phyloP scores from a whole-genome alignment of 2,329 filamentous ascomycete genomes.

The Paracorniculantispora psalliotae region DNA sequence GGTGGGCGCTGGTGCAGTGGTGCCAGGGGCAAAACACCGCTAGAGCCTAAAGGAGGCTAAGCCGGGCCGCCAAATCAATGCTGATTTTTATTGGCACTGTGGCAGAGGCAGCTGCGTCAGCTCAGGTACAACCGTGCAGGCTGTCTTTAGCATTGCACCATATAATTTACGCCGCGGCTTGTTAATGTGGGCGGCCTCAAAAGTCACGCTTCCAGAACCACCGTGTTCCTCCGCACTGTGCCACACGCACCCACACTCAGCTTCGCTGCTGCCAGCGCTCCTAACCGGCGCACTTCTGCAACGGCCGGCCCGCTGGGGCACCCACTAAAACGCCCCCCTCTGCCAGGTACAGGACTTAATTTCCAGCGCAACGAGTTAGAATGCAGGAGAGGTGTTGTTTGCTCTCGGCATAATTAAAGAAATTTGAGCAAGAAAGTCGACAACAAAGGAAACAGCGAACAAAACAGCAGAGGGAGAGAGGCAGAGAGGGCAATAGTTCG shows the following conservation, averaged over 20 bases:
- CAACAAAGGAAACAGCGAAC: too few relatives aligned
- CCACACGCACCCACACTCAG: background rate
- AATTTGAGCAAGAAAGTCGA: too few relatives aligned
- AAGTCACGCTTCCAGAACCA: constrained; percentile 8
- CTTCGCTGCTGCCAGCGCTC: background rate
- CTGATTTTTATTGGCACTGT: too few relatives aligned
- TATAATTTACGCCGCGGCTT: too few relatives aligned
- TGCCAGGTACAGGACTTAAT: background rate
- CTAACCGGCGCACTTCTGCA: background rate
- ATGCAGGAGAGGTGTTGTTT: too few relatives aligned
- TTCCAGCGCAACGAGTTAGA: background rate
- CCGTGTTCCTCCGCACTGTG: background rate
- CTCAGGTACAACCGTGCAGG: background rate
- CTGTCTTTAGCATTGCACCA: background rate
- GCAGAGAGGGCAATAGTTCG: too few relatives aligned
- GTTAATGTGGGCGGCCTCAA: background rate
- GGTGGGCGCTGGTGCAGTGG: background rate
- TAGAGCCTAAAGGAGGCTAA: background rate
- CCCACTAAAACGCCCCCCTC: background rate
- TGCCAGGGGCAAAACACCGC: background rate
- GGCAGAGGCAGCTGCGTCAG: constrained; percentile 2
- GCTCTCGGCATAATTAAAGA: too few relatives aligned
- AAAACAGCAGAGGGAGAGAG: too few relatives aligned
- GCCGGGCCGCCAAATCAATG: background rate
- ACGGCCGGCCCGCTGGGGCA: background rate